Evolutionary conservation across 495 filamentous ascomycete species (phyloP), one percentile per base, ranked within the genome.

Genomic region (Penicillium egyptiacum): DNA sequence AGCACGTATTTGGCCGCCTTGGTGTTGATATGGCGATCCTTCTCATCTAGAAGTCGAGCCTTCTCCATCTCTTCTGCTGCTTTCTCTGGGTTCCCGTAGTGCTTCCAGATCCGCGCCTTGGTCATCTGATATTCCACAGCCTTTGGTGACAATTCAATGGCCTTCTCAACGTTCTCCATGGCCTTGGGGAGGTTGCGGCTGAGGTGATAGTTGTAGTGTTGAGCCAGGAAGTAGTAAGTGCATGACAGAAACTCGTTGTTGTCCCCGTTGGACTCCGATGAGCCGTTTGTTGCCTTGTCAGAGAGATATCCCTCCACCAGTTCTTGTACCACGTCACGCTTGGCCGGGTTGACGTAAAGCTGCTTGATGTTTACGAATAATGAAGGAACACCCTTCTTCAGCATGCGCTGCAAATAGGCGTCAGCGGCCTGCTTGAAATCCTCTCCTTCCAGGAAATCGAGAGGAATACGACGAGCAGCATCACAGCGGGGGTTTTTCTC

Each of bases 1-100:
- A 99, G 82, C 65, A 93, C 91, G 69, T 99, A 99, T 70, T 99
- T 98, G 30, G 95, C 92, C 20, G 91, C 87, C 77, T 99, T 99
- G 48, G 91, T 91, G 78, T 99, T 99, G 78, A 98, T 98, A 69
- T 96, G 94, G 23, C 94, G 88, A 68, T 99, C 94, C 73, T 85
- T 89, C 45, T 85, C 83, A 66, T 99, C 94, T 55, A 97, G 76
- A 33, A 81, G 77, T 30, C 94, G 83, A 6, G 95, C 94, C 53
- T 90, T 78, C 59, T 96, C 87, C 92, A 99, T 98, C 28, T 83
- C 83, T 59, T 90, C 85, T 1, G 92, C 83, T 6, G 94, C 95
- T 74, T 91, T 90, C 58, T 83, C 78, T 1, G 81, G 71, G 67
- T 96, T 85, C 14, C 94, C 94, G 54, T 85, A 80, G 68, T 99